phyloP scores from a whole-genome alignment of 2,329 filamentous ascomycete genomes.

The Fusarium marasasianum region DNA sequence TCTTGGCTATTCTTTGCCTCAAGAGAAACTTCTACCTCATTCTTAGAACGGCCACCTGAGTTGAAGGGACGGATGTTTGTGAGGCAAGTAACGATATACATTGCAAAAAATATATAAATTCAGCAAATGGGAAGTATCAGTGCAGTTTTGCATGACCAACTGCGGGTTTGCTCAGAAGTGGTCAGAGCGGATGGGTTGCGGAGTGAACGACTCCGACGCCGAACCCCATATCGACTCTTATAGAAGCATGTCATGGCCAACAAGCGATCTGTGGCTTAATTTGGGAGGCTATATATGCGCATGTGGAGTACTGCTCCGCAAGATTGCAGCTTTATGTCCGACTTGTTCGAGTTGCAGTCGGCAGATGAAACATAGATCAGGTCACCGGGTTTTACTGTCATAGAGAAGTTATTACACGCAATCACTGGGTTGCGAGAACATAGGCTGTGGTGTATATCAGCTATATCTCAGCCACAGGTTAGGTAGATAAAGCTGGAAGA shows the following conservation, averaged over 20 bases:
- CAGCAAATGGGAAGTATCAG: neutral
- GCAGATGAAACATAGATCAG: conserved; percentile 15
- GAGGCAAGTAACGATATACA: neutral
- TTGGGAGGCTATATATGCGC: neutral
- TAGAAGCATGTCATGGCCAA: neutral
- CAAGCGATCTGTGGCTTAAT: neutral
- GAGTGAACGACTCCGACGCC: neutral
- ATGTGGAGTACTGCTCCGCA: conserved; percentile 23
- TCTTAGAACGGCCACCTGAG: neutral
- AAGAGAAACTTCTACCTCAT: neutral
- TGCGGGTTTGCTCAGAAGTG: neutral
- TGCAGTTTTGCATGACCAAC: neutral
- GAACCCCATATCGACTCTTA: neutral
- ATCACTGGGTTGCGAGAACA: neutral
- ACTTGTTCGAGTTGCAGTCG: neutral
- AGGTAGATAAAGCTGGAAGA: neutral
- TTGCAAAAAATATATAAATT: neutral
- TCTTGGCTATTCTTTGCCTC: neutral
- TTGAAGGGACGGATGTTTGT: neutral
- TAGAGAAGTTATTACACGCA: neutral
- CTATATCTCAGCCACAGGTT: neutral
- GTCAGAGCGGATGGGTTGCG: neutral
- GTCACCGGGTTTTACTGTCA: neutral
- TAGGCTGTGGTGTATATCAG: neutral
- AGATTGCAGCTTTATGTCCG: conserved; percentile 27